A percentile compares a stretch with the other conserved stretches of the same genome.
These are phyloP conservation scores for Periconia sp. DNA, from an alignment of 2,329 filamentous ascomycete genomes.

Conservation along the genomic window DNA sequence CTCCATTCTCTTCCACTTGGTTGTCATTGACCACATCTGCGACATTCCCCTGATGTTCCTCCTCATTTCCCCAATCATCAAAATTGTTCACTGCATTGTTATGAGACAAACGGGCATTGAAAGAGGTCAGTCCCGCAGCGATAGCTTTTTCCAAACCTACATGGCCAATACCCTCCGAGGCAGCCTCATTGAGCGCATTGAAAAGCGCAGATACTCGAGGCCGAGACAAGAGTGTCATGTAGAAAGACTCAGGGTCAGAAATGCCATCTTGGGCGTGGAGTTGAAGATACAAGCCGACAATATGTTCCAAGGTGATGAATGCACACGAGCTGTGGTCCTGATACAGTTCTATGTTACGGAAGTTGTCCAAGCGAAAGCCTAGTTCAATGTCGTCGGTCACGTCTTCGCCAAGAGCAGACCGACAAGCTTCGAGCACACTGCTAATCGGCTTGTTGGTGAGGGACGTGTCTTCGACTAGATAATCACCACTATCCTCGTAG, in stretches of 20 bases:
- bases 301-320: slow-evolving; percentile 44
- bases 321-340: slow-evolving; percentile 36
- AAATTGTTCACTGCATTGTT: slow-evolving; percentile 20
- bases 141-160: slow-evolving; percentile 47
- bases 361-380: slow-evolving; percentile 46
- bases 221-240: slow-evolving; percentile 58
- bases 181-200: slow-evolving; percentile 54
- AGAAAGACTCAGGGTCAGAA: slow-evolving; percentile 57
- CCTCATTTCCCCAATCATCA: slow-evolving; percentile 21
- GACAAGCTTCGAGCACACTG: slow-evolving; percentile 59
- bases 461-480: slow-evolving; percentile 28
- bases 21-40: slow-evolving; percentile 1
- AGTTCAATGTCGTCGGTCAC: slow-evolving; percentile 56
- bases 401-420: slow-evolving; percentile 57
- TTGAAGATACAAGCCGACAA: slow-evolving; percentile 61
- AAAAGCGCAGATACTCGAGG: slow-evolving; percentile 57
- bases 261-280: slow-evolving; percentile 62
- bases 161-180: slow-evolving; percentile 59
- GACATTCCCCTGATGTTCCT: slow-evolving; percentile 9
- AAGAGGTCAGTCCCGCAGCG: slow-evolving; percentile 28
- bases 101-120: slow-evolving; percentile 18
- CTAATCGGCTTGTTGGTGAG: slow-evolving; percentile 42
- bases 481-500: slow-evolving; percentile 31
- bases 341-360: slow-evolving; percentile 42
- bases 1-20: neutral